Percentiles rank a stretch among this genome's conserved stretches.
phyloP scores from a whole-genome alignment of 2,329 filamentous ascomycete species.

The Cordyceps fumosorosea region DNA sequence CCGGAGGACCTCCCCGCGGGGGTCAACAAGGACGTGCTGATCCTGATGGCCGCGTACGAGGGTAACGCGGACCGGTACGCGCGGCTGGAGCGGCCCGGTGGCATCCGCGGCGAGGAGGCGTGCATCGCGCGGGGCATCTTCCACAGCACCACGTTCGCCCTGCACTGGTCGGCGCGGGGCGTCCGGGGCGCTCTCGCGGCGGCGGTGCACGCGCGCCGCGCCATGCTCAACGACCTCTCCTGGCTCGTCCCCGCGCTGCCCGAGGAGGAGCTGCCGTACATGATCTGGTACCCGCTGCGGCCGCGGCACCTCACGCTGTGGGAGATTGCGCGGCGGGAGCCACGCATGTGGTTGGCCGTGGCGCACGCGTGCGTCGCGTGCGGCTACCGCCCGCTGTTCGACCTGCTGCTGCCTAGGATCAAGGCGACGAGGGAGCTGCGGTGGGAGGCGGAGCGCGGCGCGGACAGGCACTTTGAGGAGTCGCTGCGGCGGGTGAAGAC shows the following conservation, averaged over 20 bases:
- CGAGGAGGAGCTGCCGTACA: background rate
- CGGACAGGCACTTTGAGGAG: background rate
- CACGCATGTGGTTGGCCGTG: background rate
- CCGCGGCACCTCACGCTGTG: background rate
- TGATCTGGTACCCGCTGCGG: conserved; percentile 12
- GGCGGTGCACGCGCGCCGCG: conserved; percentile 22
- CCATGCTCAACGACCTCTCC: conserved; percentile 24
- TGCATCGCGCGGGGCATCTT: conserved; percentile 30
- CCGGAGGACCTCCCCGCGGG: conserved; percentile 29
- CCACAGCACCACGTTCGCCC: conserved; percentile 30
- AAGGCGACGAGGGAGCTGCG: background rate
- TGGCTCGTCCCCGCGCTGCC: background rate
- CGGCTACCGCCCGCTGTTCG: background rate
- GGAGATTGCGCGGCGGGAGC: background rate
- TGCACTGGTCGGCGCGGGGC: conserved; percentile 22
- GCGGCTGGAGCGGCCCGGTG: conserved; percentile 25
- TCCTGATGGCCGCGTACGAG: conserved; percentile 29
- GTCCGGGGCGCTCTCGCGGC: background rate
- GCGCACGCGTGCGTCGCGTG: background rate
- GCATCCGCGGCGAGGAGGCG: conserved; percentile 20
- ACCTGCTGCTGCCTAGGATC: background rate
- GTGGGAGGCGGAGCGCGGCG: background rate
- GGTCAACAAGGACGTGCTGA: conserved; percentile 30
- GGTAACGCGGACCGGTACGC: conserved; percentile 34
- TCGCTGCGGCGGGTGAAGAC: background rate